Conservation (phyloP, 169 alveolate genomes). For the Theileria orientalis region DNA sequence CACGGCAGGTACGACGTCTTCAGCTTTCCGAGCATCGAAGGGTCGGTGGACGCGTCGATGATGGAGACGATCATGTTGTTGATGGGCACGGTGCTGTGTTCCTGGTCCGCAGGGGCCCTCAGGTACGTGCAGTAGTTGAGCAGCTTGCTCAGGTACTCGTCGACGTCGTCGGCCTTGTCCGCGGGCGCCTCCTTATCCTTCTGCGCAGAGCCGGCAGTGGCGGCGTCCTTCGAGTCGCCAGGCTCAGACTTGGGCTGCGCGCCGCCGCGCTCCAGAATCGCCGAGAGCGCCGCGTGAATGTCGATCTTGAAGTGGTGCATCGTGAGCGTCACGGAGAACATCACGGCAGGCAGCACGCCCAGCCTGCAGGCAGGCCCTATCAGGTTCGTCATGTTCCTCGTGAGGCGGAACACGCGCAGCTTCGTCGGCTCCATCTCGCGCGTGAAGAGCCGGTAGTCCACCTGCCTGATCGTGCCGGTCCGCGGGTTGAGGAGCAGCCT, state of each 20-base stretch:
- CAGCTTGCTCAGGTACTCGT: constrained; percentile 54
- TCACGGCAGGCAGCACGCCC: constrained; percentile 82
- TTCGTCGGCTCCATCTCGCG: constrained; percentile 57
- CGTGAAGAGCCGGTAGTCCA: constrained; percentile 44
- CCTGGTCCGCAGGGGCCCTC: constrained; percentile 65
- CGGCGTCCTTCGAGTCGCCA: neutral
- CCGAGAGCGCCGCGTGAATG: constrained; percentile 65
- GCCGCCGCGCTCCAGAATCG: constrained; percentile 66
- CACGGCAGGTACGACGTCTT: constrained; percentile 65
- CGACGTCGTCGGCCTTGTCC: constrained; percentile 37
- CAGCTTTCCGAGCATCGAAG: constrained; percentile 63
- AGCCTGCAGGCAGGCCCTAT: constrained; percentile 81
- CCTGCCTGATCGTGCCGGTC: constrained; percentile 41
- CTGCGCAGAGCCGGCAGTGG: neutral
- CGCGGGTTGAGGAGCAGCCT: constrained; percentile 41
- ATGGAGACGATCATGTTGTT: constrained; percentile 58
- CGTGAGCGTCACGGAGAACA: constrained; percentile 73
- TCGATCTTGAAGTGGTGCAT: constrained; percentile 74
- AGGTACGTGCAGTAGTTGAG: constrained; percentile 65
- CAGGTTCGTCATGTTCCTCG: constrained; percentile 75
- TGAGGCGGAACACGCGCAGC: constrained; percentile 71
- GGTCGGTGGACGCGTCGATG: constrained; percentile 65
- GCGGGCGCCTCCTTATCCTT: neutral
- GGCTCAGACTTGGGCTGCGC: neutral
- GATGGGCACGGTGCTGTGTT: constrained; percentile 60